phyloP scores from a whole-genome alignment of 495 filamentous ascomycete species.

The Lentithecium fluviatile region DNA sequence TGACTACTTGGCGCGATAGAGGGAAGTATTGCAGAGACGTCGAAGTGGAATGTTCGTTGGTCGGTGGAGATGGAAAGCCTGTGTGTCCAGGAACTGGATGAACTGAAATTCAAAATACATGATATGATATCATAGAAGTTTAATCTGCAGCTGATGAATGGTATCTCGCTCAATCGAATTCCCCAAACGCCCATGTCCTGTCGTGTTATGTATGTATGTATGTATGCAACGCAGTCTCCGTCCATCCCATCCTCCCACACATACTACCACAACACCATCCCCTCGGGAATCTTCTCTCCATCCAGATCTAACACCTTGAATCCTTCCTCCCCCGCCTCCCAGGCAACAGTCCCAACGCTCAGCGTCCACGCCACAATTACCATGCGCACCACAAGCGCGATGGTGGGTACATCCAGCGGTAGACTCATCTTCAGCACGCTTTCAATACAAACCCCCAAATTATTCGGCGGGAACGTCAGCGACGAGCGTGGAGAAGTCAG shows the following conservation, averaged over 20 bases:
- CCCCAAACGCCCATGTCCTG: too few species aligned
- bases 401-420: slow-evolving; percentile 14
- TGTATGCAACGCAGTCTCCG: too few species aligned
- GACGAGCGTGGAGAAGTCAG: background rate
- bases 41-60: too few species aligned
- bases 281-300: background rate
- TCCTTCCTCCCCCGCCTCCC: slow-evolving; percentile 14
- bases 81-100: too few species aligned
- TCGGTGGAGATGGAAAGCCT: too few species aligned
- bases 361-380: slow-evolving; percentile 26
- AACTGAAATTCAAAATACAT: too few species aligned
- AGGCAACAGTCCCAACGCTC: slow-evolving; percentile 15
- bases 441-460: slow-evolving; percentile 7
- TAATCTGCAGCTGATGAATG: background rate
- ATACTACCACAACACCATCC: slow-evolving; percentile 11
- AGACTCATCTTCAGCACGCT: slow-evolving; percentile 8
- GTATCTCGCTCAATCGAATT: background rate
- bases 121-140: too few species aligned
- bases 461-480: slow-evolving; percentile 5
- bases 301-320: background rate
- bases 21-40: too few species aligned
- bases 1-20: too few species aligned
- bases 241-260: too few species aligned
- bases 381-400: slow-evolving; percentile 19
- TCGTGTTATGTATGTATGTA: too few species aligned